Evolutionary conservation across 192 early-diverging fungal species (phyloP), one percentile per base, ranked within the genome.

Genomic region (Piromyces finnis): DNA sequence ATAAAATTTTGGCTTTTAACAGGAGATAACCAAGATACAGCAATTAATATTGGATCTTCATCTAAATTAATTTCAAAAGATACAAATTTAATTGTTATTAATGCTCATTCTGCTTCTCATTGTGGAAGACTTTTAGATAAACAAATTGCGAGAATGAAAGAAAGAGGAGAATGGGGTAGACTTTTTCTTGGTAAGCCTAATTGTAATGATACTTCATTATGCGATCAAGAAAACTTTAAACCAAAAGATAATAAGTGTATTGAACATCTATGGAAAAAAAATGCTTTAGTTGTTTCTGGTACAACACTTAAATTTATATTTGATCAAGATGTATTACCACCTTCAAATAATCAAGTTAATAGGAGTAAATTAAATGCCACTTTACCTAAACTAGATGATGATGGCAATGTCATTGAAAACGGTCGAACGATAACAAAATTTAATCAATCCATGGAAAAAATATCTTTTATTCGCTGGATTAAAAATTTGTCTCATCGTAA

Each of bases 11-110:
- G 90, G 90, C 77, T 91, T 36, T 82, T 91, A 59, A 91, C 90
- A 0, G 90, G 82, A 86, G 90, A 91, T 84, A 91, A 91, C 81
- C 86, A 87, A 83, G 90, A 91, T 78, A 91, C 90, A 0, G 89
- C 90, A 17, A 88, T 91, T 81, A 89, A 91, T 78, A 90, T 91
- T 81, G 90, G 89, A 9, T 89, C 92, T 77, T 92, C 95, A 0
- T 94, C 91, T 36, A 87, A 91, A 5, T 86, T 99, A 78, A 86
- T 90, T 79, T 59, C 78, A 35, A 78, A 80, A 11, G 85, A 84
- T 51, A 90, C 88, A 85, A 59, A 35, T 29, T 77, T 88, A n/a
- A 29, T 90, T 35, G 86, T 87, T 68, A 88, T 98, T 39, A 87
- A 85, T 78, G 78, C 51, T 4, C 51, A 68, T 68, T 68, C 51